These are phyloP conservation scores for Botrytis sinoallii DNA, from an alignment of 2,329 filamentous ascomycete species.

Conservation along the genomic window DNA sequence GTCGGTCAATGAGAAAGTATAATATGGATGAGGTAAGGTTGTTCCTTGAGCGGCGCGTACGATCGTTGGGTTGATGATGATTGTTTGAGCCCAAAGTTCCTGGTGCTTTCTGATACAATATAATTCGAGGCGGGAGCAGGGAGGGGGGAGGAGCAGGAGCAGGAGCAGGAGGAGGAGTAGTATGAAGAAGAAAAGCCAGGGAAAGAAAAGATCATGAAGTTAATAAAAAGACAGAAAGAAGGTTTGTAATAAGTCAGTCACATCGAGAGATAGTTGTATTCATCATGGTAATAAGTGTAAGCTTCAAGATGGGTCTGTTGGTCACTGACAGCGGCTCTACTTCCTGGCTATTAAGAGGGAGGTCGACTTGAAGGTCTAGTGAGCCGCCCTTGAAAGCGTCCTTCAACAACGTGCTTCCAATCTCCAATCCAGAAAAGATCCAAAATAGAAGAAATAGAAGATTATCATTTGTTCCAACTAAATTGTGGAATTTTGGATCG, in stretches of 20 bases:
- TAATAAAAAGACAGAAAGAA: neutral
- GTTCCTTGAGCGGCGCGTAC: neutral
- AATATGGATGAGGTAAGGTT: neutral
- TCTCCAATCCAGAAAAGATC: neutral
- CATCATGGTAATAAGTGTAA: neutral
- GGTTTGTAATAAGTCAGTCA: neutral
- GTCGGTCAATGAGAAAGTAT: slow-evolving; percentile 7
- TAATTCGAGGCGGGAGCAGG: neutral
- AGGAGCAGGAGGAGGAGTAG: neutral
- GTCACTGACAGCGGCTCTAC: slow-evolving; percentile 13
- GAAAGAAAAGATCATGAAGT: neutral
- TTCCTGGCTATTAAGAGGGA: neutral
- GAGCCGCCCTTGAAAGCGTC: slow-evolving; percentile 1
- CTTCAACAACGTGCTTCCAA: neutral
- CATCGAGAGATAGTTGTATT: neutral
- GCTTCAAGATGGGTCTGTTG: slow-evolving; percentile 1
- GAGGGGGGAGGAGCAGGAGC: neutral
- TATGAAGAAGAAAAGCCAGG: neutral
- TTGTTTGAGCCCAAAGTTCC: neutral
- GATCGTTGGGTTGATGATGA: neutral
- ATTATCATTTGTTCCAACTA: neutral
- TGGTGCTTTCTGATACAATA: neutral
- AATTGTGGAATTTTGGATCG: neutral
- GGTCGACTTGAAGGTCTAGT: neutral
- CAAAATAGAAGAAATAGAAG: slow-evolving; percentile 8